phyloP scores from a whole-genome alignment of 768 basidiomycete genomes.

The Pleurotus salmoneostramineus region DNA sequence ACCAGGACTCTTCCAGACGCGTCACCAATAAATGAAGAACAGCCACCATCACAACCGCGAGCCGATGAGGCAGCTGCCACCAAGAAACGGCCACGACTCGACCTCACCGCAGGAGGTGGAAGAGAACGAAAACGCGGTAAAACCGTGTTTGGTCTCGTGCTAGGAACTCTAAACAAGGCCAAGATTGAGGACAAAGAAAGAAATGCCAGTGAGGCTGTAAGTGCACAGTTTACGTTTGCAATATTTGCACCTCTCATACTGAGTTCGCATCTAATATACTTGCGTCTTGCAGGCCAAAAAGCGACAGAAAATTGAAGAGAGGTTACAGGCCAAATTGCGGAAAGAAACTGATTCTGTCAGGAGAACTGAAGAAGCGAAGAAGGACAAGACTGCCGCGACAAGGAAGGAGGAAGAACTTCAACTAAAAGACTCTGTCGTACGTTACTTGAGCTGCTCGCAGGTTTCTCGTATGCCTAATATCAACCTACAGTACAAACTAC shows the following conservation, averaged over 20 bases:
- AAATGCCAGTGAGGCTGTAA: constrained; percentile 79
- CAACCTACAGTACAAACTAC: constrained; percentile 59
- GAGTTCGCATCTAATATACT: neutral
- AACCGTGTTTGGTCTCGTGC: constrained; percentile 81
- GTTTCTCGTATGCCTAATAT: neutral
- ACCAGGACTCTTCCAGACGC: constrained; percentile 11
- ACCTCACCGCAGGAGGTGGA: constrained; percentile 45
- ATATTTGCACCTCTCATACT: too few species aligned
- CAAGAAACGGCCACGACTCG: constrained; percentile 73
- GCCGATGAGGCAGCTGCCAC: constrained; percentile 33
- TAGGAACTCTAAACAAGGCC: constrained; percentile 84
- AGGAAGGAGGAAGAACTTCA: constrained; percentile 81
- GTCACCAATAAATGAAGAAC: constrained; percentile 19
- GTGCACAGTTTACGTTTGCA: constrained; percentile 18
- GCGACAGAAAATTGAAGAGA: constrained; percentile 77
- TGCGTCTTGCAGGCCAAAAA: constrained; percentile 63
- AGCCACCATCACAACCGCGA: constrained; percentile 41
- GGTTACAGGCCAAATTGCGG: constrained; percentile 79
- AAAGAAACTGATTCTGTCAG: constrained; percentile 86
- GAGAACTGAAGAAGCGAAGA: constrained; percentile 81
- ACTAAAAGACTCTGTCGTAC: constrained; percentile 75
- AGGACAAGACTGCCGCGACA: constrained; percentile 72
- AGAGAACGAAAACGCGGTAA: constrained; percentile 81
- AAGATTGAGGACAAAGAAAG: constrained; percentile 84
- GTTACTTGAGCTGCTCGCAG: constrained; percentile 21